Evolutionary conservation across 495 filamentous ascomycete species (phyloP), one percentile per base, ranked within the genome.

Genomic region (Amniculicola lignicola): DNA sequence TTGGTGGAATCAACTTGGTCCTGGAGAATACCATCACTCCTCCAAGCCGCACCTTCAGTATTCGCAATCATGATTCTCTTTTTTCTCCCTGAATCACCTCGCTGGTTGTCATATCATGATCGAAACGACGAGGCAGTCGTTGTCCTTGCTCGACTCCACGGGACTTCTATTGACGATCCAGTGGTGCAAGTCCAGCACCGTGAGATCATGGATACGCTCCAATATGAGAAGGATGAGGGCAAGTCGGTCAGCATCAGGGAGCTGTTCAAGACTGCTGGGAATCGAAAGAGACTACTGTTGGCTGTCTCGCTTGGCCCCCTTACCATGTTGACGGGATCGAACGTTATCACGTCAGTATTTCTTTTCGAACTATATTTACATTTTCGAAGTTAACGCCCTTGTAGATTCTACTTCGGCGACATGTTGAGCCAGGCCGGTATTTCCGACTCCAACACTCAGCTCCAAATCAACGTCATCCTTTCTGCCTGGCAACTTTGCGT

Each of bases 291-390:
- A 10, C 7, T 19, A 10, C 6, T 40, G 19, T 6, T 40, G 7
- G 28, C 31, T 4, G 28, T 49, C 9, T 49, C 45, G 4, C 4
- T 35, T 36, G n/a, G 6, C 15, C 45, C 29, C 3, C 18, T 9
- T 3, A 21, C 45, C 28, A 49, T 49, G 45, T 37, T 49, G 28
- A 36, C 28, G 21, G 45, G 45, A 9, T 49, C 45, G 14, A 49
- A 49, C 29, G 37, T 49, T 23, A 49, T 49, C n/a, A 49, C 45
- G 14, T 37, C 6, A 40, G 37, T 40, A 18, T 18, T 6, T 19
- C 7, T n/a, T 7, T 33, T 7, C 29, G 7, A 33, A n/a, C 7
- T 7, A 33, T 7, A n/a, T 7, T n/a, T 33, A 7, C n/a, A n/a
- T 33, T 18, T 12, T 18, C 19, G 37, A 18, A 9, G 37, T 18